These are phyloP conservation scores for Dactylellina haptotyla DNA, from an alignment of 2,329 filamentous ascomycete species.

Conservation along the genomic window DNA sequence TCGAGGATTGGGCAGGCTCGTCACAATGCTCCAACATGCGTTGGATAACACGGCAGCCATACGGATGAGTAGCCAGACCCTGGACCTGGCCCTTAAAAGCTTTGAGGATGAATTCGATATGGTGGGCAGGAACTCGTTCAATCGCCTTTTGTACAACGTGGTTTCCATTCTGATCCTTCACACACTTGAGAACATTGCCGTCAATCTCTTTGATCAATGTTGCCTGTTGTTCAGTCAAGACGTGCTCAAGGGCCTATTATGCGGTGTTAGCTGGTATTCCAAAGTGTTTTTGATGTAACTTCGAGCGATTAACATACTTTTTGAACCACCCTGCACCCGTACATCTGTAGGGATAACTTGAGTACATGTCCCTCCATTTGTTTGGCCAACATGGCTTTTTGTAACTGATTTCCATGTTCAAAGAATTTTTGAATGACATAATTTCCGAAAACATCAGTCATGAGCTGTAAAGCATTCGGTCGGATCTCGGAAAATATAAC, in stretches of 20 bases:
- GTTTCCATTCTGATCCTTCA: slow-evolving; percentile 91
- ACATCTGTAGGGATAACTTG: slow-evolving; percentile 84
- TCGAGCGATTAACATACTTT: slow-evolving; percentile 69
- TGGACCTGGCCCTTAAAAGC: slow-evolving; percentile 80
- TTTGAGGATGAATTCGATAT: slow-evolving; percentile 86
- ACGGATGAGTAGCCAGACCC: slow-evolving; percentile 78
- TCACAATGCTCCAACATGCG: slow-evolving; percentile 86
- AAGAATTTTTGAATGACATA: slow-evolving; percentile 99
- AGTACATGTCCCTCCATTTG: slow-evolving; percentile 88
- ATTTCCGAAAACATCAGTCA: slow-evolving; percentile 97
- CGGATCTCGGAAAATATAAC: slow-evolving; percentile 87
- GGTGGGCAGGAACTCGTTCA: slow-evolving; percentile 77
- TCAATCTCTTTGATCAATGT: slow-evolving; percentile 85
- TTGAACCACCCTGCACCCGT: slow-evolving; percentile 94
- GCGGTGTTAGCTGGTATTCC: slow-evolving; percentile 5
- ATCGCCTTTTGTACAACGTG: slow-evolving; percentile 97
- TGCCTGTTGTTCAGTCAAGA: slow-evolving; percentile 90
- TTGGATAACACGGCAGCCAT: slow-evolving; percentile 92
- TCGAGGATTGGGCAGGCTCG: slow-evolving; percentile 73
- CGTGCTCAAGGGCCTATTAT: slow-evolving; percentile 80
- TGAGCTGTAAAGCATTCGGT: slow-evolving; percentile 83
- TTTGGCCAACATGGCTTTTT: slow-evolving; percentile 86
- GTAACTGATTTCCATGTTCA: slow-evolving; percentile 90
- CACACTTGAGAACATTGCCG: slow-evolving; percentile 77
- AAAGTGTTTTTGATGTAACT: neutral